phyloP scores from a whole-genome alignment of 2,329 filamentous ascomycete genomes.

The Fusarium tjaetaba region DNA sequence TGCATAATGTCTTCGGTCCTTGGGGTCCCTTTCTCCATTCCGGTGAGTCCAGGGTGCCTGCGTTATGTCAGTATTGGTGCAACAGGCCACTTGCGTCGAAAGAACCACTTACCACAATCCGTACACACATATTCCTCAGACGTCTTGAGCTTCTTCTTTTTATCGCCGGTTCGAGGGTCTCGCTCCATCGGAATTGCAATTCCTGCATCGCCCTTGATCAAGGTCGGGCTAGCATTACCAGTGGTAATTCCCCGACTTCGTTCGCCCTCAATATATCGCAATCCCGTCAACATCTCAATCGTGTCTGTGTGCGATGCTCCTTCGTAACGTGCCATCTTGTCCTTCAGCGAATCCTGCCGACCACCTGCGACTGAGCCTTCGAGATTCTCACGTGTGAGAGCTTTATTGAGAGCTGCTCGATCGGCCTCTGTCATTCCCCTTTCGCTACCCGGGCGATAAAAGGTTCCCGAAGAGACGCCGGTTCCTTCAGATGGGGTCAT shows the following conservation, averaged over 20 bases:
- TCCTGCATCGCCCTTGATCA: constrained; percentile 87
- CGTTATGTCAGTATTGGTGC: constrained; percentile 16
- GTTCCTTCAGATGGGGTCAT: constrained; percentile 61
- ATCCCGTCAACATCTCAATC: constrained; percentile 91
- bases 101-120: constrained; percentile 76
- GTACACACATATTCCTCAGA: constrained; percentile 93
- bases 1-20: constrained; percentile 94
- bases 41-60: constrained; percentile 85
- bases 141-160: constrained; percentile 88
- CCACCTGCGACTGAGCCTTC: constrained; percentile 75
- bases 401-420: constrained; percentile 70
- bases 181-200: constrained; percentile 86
- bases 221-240: constrained; percentile 79
- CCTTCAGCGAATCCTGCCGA: constrained; percentile 78
- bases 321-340: constrained; percentile 87
- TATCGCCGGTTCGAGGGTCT: constrained; percentile 75
- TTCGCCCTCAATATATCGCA: constrained; percentile 89
- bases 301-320: constrained; percentile 81
- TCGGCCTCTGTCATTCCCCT: constrained; percentile 72
- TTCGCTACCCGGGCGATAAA: constrained; percentile 51
- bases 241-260: constrained; percentile 88
- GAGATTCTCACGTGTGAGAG: constrained; percentile 81
- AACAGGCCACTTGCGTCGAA: neutral
- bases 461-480: constrained; percentile 48
- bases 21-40: constrained; percentile 96